These are phyloP conservation scores for Oryza coarctata DNA, from an alignment of 176 grass and related monocot species.

Conservation along the genomic window DNA sequence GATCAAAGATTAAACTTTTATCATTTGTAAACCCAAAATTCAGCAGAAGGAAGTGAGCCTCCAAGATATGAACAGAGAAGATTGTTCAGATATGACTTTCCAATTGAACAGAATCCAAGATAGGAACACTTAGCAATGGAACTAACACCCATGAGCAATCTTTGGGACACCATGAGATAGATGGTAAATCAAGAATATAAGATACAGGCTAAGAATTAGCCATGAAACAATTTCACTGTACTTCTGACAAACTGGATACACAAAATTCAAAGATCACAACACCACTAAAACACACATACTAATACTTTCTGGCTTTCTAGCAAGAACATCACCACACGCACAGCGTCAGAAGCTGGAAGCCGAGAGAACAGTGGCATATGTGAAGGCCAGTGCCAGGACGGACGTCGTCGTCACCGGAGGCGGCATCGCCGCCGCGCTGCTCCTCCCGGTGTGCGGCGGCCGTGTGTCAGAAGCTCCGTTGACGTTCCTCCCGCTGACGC, in stretches of 20 bases:
- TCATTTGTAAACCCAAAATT: neutral
- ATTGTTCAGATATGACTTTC: neutral
- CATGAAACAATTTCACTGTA: neutral
- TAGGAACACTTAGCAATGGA: neutral
- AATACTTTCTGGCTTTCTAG: neutral
- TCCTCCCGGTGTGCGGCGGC: slow-evolving; percentile 32
- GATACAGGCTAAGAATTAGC: neutral
- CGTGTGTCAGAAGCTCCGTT: slow-evolving; percentile 5
- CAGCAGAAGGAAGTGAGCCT: neutral
- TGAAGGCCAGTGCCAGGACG: slow-evolving; percentile 15
- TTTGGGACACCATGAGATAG: neutral
- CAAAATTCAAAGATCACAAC: neutral
- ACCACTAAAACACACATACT: neutral
- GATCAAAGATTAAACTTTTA: neutral
- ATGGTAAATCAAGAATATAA: neutral
- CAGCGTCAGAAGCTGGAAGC: slow-evolving; percentile 20
- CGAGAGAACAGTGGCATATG: slow-evolving; percentile 9
- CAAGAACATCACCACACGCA: neutral
- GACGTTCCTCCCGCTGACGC: neutral
- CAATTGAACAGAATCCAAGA: neutral
- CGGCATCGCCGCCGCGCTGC: neutral
- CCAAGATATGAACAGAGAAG: neutral
- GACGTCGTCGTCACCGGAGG: neutral
- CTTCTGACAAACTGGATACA: neutral
- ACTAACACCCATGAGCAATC: neutral